Conservation (phyloP, 352 stramenopile genomes). For the Phytopythium chamaehyphon region DNA sequence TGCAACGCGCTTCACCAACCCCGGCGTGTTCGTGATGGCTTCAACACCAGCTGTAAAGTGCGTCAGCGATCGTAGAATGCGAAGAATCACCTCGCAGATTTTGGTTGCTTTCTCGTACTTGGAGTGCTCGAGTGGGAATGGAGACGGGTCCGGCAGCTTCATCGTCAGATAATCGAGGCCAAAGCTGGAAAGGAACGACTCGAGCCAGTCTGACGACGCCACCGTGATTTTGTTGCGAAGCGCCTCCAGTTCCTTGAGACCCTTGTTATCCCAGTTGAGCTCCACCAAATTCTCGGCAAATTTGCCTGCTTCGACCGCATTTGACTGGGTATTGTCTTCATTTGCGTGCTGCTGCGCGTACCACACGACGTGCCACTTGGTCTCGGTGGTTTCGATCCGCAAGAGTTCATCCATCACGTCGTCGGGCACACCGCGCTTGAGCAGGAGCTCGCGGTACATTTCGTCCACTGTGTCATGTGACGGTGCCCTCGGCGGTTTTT, state of each 20-base stretch:
- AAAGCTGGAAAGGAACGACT: slow-evolving; percentile 69
- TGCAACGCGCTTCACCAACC: slow-evolving; percentile 73
- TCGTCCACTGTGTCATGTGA: slow-evolving; percentile 76
- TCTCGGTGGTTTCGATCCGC: slow-evolving; percentile 77
- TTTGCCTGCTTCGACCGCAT: slow-evolving; percentile 50
- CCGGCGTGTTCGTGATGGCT: slow-evolving; percentile 74
- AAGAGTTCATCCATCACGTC: slow-evolving; percentile 84
- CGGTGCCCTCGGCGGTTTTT: slow-evolving; percentile 53
- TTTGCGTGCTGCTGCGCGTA: slow-evolving; percentile 81
- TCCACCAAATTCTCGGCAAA: slow-evolving; percentile 76
- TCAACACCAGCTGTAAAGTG: slow-evolving; percentile 79
- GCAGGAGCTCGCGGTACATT: slow-evolving; percentile 79
- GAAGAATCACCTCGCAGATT: slow-evolving; percentile 72
- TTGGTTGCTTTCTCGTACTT: slow-evolving; percentile 78
- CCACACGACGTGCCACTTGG: slow-evolving; percentile 86
- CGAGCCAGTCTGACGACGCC: slow-evolving; percentile 71
- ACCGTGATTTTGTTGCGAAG: slow-evolving; percentile 69
- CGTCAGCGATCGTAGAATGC: slow-evolving; percentile 71
- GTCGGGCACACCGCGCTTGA: slow-evolving; percentile 76
- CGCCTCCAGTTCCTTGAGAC: slow-evolving; percentile 65
- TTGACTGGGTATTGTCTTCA: slow-evolving; percentile 57
- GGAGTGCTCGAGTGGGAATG: slow-evolving; percentile 71
- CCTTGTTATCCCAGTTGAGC: slow-evolving; percentile 81
- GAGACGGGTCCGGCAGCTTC: slow-evolving; percentile 80
- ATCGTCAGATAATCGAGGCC: slow-evolving; percentile 83